Evolutionary conservation across 2,329 filamentous ascomycete genomes (phyloP).

Genomic region (Epichloe bromicola): DNA sequence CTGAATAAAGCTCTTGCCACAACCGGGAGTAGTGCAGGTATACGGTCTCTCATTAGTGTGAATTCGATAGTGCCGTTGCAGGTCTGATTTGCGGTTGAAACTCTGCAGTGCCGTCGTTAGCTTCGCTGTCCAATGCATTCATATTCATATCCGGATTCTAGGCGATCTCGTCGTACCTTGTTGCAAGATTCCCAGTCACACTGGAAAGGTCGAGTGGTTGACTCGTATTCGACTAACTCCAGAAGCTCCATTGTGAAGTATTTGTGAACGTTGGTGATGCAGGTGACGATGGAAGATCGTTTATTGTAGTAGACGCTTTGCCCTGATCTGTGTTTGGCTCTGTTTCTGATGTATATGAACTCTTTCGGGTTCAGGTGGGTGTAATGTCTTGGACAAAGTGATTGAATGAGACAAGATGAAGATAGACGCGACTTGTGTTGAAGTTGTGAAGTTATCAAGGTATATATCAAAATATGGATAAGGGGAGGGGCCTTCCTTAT

Average conservation of each 20-base stretch:
- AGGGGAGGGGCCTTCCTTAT: constrained; percentile 1
- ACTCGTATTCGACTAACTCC: constrained; percentile 52
- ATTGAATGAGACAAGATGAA: background rate
- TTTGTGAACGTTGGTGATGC: background rate
- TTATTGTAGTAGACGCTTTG: no score
- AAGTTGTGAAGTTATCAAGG: background rate
- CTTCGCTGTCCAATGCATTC: background rate
- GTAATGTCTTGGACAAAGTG: background rate
- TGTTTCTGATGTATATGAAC: background rate
- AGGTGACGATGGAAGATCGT: background rate
- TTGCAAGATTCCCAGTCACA: constrained; percentile 50
- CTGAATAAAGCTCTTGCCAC: constrained; percentile 60
- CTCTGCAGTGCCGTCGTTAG: constrained; percentile 29
- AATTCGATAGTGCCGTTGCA: constrained; percentile 58
- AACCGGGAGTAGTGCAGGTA: constrained; percentile 44
- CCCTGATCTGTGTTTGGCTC: no score
- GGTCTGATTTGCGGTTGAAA: constrained; percentile 60
- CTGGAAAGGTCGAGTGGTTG: constrained; percentile 47
- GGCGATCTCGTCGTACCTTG: constrained; percentile 34
- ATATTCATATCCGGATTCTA: background rate
- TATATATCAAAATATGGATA: background rate
- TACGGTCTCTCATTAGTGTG: constrained; percentile 61
- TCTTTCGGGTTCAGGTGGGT: background rate
- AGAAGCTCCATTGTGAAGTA: constrained; percentile 42
- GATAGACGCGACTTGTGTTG: background rate